A percentile compares a stretch with the other conserved stretches of the same genome.
Conservation (phyloP, 768 basidiomycete genomes). For the Lyophyllum semitale region DNA sequence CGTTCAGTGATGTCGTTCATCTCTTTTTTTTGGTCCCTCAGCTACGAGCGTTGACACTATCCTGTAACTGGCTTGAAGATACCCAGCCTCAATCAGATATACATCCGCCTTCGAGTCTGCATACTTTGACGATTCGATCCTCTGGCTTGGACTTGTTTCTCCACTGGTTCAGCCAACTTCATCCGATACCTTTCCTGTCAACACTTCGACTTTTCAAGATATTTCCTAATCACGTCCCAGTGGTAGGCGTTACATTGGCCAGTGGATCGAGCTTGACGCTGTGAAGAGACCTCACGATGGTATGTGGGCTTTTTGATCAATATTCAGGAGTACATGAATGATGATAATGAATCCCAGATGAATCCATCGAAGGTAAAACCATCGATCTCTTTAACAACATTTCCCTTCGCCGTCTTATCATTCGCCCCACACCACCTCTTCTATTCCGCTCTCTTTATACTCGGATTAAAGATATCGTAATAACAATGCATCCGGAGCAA, state of each 20-base stretch:
- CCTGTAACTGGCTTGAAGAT: neutral
- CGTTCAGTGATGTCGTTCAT: neutral
- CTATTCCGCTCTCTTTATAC: neutral
- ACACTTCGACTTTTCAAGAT: slow-evolving; percentile 5
- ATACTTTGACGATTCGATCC: neutral
- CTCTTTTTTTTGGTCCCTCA: neutral
- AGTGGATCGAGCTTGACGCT: no score
- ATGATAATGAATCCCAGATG: neutral
- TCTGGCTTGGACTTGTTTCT: neutral
- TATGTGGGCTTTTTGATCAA: no score
- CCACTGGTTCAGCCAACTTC: neutral
- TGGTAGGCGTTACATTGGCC: neutral
- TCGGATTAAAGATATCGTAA: neutral
- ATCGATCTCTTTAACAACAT: neutral
- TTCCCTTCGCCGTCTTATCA: neutral
- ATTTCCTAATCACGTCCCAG: neutral
- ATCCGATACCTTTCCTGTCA: neutral
- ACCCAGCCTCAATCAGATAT: neutral
- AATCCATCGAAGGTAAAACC: neutral
- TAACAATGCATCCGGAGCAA: neutral
- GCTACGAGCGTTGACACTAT: slow-evolving; percentile 2
- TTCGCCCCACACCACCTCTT: neutral
- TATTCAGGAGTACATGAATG: no score
- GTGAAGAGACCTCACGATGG: no score
- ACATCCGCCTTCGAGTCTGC: neutral